Conservation (phyloP, 805 yeast genomes). For the Babjeviella inositovora region DNA sequence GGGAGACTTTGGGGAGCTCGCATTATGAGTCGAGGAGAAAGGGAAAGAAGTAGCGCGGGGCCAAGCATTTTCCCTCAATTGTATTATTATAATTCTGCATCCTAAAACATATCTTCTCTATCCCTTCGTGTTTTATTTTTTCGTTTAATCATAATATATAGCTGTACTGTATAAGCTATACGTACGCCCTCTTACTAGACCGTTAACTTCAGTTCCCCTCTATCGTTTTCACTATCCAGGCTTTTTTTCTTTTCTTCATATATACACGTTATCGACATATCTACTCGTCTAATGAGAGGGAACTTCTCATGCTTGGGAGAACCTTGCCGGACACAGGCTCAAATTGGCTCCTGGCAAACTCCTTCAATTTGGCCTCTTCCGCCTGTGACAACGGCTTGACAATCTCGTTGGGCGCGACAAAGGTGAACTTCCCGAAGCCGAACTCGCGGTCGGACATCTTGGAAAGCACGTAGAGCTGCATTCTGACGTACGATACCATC, state of each 20-base stretch:
- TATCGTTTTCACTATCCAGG: no score
- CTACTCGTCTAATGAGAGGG: constrained; percentile 29
- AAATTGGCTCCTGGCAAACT: constrained; percentile 33
- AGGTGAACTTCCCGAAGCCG: constrained; percentile 77
- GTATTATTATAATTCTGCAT: no score
- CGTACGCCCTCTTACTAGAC: no score
- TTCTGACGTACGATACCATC: constrained; percentile 76
- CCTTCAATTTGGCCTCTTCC: constrained; percentile 40
- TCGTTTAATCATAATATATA: no score
- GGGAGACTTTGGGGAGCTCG: constrained; percentile 29
- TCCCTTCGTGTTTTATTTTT: no score
- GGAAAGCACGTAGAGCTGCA: constrained; percentile 76
- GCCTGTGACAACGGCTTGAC: constrained; percentile 56
- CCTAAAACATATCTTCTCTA: no score
- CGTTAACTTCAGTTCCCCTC: no score
- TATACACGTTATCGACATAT: no score
- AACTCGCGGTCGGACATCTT: constrained; percentile 83
- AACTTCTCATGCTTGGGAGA: constrained; percentile 46
- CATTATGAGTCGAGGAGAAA: constrained; percentile 30
- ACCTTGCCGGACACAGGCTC: constrained; percentile 27
- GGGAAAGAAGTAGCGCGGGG: constrained; percentile 6
- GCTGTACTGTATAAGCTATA: no score
- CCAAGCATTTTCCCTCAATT: no score
- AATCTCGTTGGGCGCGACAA: constrained; percentile 68
- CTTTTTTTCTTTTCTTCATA: no score